phyloP scores from a whole-genome alignment of 2,329 filamentous ascomycete genomes.

The Penicillium janthinellum region DNA sequence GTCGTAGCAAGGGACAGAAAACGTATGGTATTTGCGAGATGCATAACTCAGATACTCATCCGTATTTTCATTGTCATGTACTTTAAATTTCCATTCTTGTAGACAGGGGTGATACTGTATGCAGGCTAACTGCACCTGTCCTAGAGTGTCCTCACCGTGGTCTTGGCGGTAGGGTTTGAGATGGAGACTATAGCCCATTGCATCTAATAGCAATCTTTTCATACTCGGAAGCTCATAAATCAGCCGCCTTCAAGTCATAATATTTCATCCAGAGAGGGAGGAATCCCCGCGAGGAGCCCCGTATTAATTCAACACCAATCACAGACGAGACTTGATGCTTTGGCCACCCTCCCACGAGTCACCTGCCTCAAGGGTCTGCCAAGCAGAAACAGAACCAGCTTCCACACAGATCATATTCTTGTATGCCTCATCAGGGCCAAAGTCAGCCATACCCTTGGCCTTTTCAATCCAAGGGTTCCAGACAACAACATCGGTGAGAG shows the following conservation, averaged over 20 bases:
- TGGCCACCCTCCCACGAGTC: slow-evolving; percentile 68
- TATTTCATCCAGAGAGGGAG: slow-evolving; percentile 7
- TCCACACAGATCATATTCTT: slow-evolving; percentile 95
- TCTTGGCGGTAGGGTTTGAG: too few species aligned
- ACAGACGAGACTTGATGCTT: slow-evolving; percentile 52
- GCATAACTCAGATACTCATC: too few species aligned
- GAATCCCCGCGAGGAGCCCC: not conserved
- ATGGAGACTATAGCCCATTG: not conserved
- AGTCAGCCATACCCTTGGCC: slow-evolving; percentile 79
- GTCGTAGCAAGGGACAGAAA: too few species aligned
- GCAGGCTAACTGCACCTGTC: too few species aligned
- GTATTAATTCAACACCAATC: not conserved
- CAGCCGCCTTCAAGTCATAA: slow-evolving; percentile 17
- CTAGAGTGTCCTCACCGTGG: too few species aligned
- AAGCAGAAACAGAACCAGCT: slow-evolving; percentile 78
- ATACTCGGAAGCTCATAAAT: not conserved
- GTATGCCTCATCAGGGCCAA: slow-evolving; percentile 84
- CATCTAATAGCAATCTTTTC: not conserved
- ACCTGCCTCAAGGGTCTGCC: slow-evolving; percentile 82
- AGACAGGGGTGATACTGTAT: too few species aligned
- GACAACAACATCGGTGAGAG: slow-evolving; percentile 83
- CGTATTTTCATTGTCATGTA: too few species aligned
- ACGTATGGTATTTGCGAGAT: too few species aligned
- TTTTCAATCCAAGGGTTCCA: slow-evolving; percentile 98
- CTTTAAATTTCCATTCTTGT: too few species aligned